A percentile compares a stretch with the other conserved stretches of the same genome.
phyloP scores from a whole-genome alignment of 1,139 yeast species.

The Geotrichum restrictum region DNA sequence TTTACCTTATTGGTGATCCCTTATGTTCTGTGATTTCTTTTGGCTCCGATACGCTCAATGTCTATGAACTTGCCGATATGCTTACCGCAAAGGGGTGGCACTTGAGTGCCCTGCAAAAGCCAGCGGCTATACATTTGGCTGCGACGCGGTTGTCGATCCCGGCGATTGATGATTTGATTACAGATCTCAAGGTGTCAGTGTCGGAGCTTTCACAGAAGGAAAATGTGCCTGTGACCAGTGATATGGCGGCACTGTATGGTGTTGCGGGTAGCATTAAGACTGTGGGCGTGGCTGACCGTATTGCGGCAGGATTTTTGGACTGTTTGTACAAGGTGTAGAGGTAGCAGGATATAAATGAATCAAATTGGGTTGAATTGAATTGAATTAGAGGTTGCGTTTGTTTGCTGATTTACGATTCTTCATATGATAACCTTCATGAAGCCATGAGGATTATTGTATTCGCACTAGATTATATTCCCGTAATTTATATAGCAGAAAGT shows the following conservation, averaged over 20 bases:
- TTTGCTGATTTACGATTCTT: too few species aligned
- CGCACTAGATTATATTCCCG: too few species aligned
- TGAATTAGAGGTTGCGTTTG: conserved; percentile 18
- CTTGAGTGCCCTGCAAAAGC: conserved; percentile 76
- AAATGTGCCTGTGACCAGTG: conserved; percentile 35
- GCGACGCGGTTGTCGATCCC: conserved; percentile 67
- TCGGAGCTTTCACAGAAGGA: conserved; percentile 39
- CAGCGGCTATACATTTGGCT: conserved; percentile 89
- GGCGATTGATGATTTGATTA: conserved; percentile 58
- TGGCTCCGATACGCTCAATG: conserved; percentile 53
- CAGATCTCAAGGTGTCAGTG: conserved; percentile 52
- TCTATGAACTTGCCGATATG: conserved; percentile 72
- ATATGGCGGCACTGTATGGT: conserved; percentile 80
- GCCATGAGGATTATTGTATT: too few species aligned
- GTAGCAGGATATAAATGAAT: conserved; percentile 22
- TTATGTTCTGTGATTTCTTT: conserved; percentile 76
- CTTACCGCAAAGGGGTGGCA: conserved; percentile 81
- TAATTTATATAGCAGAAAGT: too few species aligned
- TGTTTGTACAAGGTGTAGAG: conserved; percentile 54
- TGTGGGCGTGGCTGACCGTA: conserved; percentile 74
- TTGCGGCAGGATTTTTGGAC: conserved; percentile 78
- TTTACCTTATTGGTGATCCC: conserved; percentile 81
- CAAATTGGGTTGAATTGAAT: conserved; percentile 22
- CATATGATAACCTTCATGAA: too few species aligned
- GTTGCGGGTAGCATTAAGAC: conserved; percentile 89